Evolutionary conservation across 305 asterid genomes (phyloP), one percentile per base, ranked within the genome.

Genomic region (Rubia occidens): DNA sequence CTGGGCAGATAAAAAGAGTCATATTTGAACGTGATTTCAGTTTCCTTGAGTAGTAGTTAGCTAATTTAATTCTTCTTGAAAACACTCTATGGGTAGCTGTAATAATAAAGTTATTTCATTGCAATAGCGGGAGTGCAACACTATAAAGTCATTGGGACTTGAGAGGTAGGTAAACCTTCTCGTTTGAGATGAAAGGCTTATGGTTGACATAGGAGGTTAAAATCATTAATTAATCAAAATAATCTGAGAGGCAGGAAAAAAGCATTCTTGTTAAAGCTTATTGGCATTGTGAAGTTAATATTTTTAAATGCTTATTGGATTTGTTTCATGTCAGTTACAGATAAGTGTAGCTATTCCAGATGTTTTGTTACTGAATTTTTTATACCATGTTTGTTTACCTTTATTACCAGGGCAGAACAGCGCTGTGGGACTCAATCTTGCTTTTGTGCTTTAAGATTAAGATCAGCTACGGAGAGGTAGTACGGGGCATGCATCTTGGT

Each of bases 401-500:
- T 55, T 17, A 13, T 72, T 82, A 79, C 58, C 94, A 93, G 97
- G 98, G 98, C 70, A 83, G 98, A 82, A 88, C 96, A 64, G 97
- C 96, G 15, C 75, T 93, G 3, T 93, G 98, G 98, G 98, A 93
- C 78, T 82, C 96, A 43, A 78, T 93, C 72, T 76, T 87, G 82
- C 85, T 93, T 43, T 79, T 93, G 40, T 88, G 94, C 89, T 75
- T 83, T 67, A 87, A 85, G 79, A 87, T 88, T 32, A 87, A 85
- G 81, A 80, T 71, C 15, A 84, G 89, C 66, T 90, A 86, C 60
- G 95, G 88, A 74, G 97, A 96, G 51, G 72, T 88, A 66, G 90
- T 93, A 49, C 84, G 94, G 70, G 98, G 98, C 61, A 80, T 87
- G 90, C 96, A 90, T 86, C 89, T 90, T 11, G 95, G 90, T 73